Conservation (phyloP, 169 alveolate genomes). For the Plasmodium blacklocki region DNA sequence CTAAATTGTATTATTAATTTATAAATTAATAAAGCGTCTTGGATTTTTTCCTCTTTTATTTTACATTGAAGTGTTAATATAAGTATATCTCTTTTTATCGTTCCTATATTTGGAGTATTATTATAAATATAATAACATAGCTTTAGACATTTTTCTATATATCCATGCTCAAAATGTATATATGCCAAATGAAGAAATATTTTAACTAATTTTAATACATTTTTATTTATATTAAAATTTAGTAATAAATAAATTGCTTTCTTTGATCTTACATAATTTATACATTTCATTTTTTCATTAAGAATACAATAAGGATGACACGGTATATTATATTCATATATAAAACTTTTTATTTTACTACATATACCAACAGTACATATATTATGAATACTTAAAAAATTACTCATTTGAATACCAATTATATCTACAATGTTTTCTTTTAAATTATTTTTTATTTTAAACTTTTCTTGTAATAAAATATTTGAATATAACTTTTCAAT, state of each 20-base stretch:
- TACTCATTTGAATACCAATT: conserved; percentile 22
- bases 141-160: conserved; percentile 49
- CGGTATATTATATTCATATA: conserved; percentile 67
- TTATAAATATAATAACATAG: conserved; percentile 67
- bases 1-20: conserved; percentile 36
- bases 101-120: conserved; percentile 46
- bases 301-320: conserved; percentile 71
- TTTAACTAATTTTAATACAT: conserved; percentile 54
- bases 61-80: conserved; percentile 64
- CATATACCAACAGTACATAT: conserved; percentile 60
- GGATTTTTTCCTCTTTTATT: conserved; percentile 51
- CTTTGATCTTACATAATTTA: conserved; percentile 63
- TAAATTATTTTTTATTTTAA: conserved; percentile 51
- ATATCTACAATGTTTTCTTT: conserved; percentile 48
- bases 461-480: conserved; percentile 46
- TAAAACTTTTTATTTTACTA: conserved; percentile 52
- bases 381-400: conserved; percentile 28
- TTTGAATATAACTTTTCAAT: conserved; percentile 48
- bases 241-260: conserved; percentile 40
- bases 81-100: conserved; percentile 57
- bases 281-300: conserved; percentile 70
- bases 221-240: conserved; percentile 44
- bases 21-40: conserved; percentile 59
- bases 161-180: conserved; percentile 75
- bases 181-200: conserved; percentile 54